These are phyloP conservation scores for Eimeria nieschulzi DNA, from an alignment of 169 alveolate species.

Conservation along the genomic window DNA sequence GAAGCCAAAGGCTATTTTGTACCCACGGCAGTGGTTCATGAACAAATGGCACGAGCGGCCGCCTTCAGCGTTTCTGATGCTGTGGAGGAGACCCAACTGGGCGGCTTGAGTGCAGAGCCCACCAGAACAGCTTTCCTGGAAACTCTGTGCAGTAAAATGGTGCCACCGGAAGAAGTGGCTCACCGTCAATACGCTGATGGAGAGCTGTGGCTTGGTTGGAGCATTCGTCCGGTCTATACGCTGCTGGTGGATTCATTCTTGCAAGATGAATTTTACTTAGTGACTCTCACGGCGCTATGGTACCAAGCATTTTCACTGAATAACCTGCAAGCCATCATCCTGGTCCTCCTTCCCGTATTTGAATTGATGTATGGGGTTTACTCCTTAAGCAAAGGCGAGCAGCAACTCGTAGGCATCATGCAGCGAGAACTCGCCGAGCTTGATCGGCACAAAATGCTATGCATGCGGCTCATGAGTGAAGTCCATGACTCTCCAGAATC, in stretches of 20 bases:
- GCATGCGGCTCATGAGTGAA: background rate
- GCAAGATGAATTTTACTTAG: constrained; percentile 18
- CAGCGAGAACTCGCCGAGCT: constrained; percentile 6
- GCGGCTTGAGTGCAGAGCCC: background rate
- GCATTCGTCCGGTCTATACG: background rate
- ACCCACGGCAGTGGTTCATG: background rate
- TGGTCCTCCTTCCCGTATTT: constrained; percentile 21
- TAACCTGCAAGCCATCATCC: background rate
- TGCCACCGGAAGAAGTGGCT: background rate
- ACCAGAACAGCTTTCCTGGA: background rate
- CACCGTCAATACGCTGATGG: background rate
- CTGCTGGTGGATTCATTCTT: background rate
- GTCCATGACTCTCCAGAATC: background rate
- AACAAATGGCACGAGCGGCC: background rate
- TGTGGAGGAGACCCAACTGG: background rate
- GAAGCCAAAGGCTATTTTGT: background rate
- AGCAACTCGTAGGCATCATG: background rate
- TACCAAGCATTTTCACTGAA: constrained; percentile 9
- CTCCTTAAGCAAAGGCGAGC: background rate
- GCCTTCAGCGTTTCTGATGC: background rate
- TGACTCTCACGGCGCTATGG: constrained; percentile 13
- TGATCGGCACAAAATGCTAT: background rate
- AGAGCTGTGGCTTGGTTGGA: background rate
- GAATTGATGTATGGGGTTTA: constrained; percentile 19
- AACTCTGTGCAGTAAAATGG: background rate